Evolutionary conservation across 768 basidiomycete genomes (phyloP).

Genomic region (Neoboletus brunneissimus): DNA sequence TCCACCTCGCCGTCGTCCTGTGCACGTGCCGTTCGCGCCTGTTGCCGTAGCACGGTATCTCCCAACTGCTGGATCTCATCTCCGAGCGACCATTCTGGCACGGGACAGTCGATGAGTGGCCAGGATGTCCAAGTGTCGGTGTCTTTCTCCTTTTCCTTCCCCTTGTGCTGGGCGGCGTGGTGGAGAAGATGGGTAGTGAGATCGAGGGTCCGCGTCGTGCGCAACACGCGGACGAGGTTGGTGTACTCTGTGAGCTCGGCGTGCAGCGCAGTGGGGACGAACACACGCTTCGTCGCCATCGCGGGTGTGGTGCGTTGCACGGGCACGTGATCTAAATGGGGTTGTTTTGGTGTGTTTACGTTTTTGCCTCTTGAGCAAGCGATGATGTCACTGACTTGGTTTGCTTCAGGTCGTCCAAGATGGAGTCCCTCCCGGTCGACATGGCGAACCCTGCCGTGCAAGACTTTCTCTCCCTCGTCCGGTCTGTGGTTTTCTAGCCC

Average conservation of each 20-base stretch:
- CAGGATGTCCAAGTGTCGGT: conserved; percentile 69
- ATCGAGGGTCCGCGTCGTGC: conserved; percentile 55
- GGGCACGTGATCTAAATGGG: background rate
- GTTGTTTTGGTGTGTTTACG: conserved; percentile 12
- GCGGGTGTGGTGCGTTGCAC: no score
- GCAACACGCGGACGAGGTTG: conserved; percentile 61
- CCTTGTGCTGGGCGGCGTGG: conserved; percentile 12
- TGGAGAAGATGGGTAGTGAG: conserved; percentile 50
- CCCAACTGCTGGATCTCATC: conserved; percentile 62
- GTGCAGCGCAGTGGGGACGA: conserved; percentile 54
- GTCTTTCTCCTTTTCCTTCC: conserved; percentile 3
- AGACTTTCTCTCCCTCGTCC: conserved; percentile 63
- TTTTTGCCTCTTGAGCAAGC: background rate
- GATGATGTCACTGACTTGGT: conserved; percentile 15
- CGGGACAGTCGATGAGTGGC: conserved; percentile 68
- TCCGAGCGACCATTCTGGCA: conserved; percentile 67
- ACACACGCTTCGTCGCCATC: conserved; percentile 27
- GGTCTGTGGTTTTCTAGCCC: conserved; percentile 34
- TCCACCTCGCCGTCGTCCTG: conserved; percentile 13
- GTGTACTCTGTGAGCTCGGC: conserved; percentile 67
- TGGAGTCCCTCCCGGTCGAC: conserved; percentile 61
- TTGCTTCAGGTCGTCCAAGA: conserved; percentile 17
- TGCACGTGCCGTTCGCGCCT: background rate
- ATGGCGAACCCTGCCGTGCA: conserved; percentile 56
- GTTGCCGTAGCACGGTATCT: conserved; percentile 32